Evolutionary conservation across 1,139 yeast species (phyloP), one percentile per base, ranked within the genome.

Genomic region (Magnusiomyces starmeri): DNA sequence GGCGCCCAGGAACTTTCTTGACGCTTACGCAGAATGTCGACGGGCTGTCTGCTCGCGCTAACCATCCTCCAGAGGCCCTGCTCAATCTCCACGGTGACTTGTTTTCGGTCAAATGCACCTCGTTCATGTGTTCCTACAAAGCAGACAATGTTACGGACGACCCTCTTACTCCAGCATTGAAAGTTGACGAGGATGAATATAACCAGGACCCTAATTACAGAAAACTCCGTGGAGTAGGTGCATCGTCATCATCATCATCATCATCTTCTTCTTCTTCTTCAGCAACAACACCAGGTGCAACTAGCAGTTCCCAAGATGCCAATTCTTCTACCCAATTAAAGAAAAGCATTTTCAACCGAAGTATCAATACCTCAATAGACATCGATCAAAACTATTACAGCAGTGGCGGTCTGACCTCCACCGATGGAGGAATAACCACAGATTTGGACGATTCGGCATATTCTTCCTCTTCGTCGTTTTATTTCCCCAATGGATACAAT

Each of bases 1-100:
- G 72, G 47, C 61, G 57, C 47, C 59, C 64, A 50, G 56, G 59
- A 7, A 51, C 59, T 18, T 75, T 80, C 56, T 68, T 86, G 46
- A 83, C 89, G 3, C 77, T 88, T 42, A 84, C 90, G 4, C 95
- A 86, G 64, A 88, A 87, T 63, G 88, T 84, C 12, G 96, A 88
- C 66, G 92, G 92, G 1, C 69, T 87, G 44, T 79, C 79, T 57
- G 71, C 71, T 27, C 74, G 92, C 50, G 85, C 90, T 4, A 78
- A 80, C 25, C 92, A 85, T 61, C 72, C 77, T 1, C 59, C 62
- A 1, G 69, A 69, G 1, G 71, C 70, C 20, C 65, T 87, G 40
- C 68, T 82, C 51, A 89, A 85, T 57, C 72, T 88, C 43, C 96
- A 88, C 65, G 97, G 97, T 1, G 81, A 83, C 49, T 66, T 88